A percentile compares a stretch with the other conserved stretches of the same genome.
Conservation (phyloP, 352 stramenopile species). For the Globisporangium spiculum region DNA sequence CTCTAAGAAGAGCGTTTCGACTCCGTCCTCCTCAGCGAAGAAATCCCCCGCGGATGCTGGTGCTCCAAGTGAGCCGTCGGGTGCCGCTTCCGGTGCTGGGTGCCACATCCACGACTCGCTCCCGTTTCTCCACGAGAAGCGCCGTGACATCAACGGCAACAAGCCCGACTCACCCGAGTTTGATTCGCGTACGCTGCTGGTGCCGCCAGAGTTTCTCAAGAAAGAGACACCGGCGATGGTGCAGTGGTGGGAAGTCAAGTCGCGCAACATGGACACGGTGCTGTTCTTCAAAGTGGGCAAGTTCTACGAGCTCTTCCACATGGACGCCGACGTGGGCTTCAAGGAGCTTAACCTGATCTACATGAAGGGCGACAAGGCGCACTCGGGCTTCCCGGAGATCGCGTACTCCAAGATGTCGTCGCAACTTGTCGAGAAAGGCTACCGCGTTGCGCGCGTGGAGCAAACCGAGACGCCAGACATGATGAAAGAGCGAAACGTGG, state of each 20-base stretch:
- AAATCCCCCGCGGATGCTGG: slow-evolving; percentile 19
- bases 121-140: slow-evolving; percentile 84
- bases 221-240: slow-evolving; percentile 94
- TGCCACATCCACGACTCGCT: slow-evolving; percentile 92
- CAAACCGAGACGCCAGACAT: slow-evolving; percentile 99
- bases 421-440: slow-evolving; percentile 94
- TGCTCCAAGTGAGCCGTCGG: slow-evolving; percentile 17
- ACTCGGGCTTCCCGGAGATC: slow-evolving; percentile 98
- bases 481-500: slow-evolving; percentile 93
- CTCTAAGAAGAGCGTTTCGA: slow-evolving; percentile 22
- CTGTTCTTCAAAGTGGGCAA: slow-evolving; percentile 99
- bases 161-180: slow-evolving; percentile 84
- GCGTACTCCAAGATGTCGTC: slow-evolving; percentile 96
- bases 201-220: slow-evolving; percentile 86
- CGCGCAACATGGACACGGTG: slow-evolving; percentile 96
- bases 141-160: slow-evolving; percentile 88
- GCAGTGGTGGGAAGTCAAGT: slow-evolving; percentile 99
- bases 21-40: slow-evolving; percentile 18
- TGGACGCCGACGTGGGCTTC: slow-evolving; percentile 98
- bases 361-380: slow-evolving; percentile 98
- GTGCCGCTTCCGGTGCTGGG: slow-evolving; percentile 48
- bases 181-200: slow-evolving; percentile 90
- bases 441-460: slow-evolving; percentile 97
- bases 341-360: slow-evolving; percentile 96
- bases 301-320: slow-evolving; percentile 97